Evolutionary conservation across 2,329 filamentous ascomycete species (phyloP).

Genomic region (Aspergillus fijiensis): DNA sequence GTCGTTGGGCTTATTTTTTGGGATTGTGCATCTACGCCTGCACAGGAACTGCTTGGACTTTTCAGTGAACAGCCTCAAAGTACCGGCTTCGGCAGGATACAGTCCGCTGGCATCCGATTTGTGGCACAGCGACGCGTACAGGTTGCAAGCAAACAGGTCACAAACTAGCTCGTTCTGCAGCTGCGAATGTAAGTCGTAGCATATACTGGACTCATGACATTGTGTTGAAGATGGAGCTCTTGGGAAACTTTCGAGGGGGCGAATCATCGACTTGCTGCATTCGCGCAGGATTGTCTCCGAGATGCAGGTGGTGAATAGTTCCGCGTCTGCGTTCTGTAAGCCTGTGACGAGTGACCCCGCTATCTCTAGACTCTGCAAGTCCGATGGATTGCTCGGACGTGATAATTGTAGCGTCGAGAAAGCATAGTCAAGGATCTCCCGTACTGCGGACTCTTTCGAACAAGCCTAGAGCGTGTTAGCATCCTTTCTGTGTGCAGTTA

Average conservation of each 20-base stretch:
- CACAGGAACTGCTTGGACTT: conserved; percentile 5
- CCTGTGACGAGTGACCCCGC: conserved; percentile 25
- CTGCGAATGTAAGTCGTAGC: conserved; percentile 17
- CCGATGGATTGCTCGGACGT: not conserved
- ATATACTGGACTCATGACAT: conserved; percentile 23
- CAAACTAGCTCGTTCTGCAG: conserved; percentile 28
- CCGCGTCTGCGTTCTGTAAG: conserved; percentile 19
- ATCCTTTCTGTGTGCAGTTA: not conserved
- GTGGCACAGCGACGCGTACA: conserved; percentile 16
- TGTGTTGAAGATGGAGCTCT: conserved; percentile 10
- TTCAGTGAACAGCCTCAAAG: conserved; percentile 24
- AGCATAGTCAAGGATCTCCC: conserved; percentile 24
- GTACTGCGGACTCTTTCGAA: conserved; percentile 23
- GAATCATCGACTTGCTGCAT: conserved; percentile 17
- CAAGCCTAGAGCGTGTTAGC: conserved; percentile 20
- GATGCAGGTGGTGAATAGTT: conserved; percentile 11
- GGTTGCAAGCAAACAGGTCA: conserved; percentile 28
- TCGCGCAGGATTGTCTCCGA: conserved; percentile 14
- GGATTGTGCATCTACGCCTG: conserved; percentile 19
- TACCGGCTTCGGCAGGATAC: conserved; percentile 7
- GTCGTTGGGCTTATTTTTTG: conserved; percentile 10
- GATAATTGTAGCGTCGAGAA: conserved; percentile 22
- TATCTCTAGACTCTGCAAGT: conserved; percentile 23
- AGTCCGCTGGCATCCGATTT: conserved; percentile 5
- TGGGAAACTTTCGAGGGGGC: conserved; percentile 25